Conservation (phyloP, 202 grass and related monocot species). For the Tripidium arundinaceum region DNA sequence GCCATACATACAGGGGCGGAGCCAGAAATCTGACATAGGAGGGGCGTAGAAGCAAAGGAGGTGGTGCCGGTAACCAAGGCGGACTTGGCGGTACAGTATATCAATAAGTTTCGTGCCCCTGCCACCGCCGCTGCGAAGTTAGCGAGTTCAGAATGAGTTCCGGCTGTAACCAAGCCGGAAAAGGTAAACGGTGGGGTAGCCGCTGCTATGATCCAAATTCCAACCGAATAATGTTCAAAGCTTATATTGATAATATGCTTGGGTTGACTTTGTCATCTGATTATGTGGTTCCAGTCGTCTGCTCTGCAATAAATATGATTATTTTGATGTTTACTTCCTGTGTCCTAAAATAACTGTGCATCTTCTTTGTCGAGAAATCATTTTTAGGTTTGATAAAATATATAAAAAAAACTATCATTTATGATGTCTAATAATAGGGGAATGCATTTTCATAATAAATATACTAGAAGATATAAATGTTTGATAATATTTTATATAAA, state of each 20-base stretch:
- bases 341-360: no score
- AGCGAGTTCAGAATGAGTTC: background rate
- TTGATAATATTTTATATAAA: no score
- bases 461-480: no score
- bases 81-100: background rate
- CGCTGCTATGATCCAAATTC: background rate
- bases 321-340: no score
- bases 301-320: background rate
- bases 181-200: background rate
- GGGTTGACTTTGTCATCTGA: background rate
- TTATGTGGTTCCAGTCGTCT: background rate
- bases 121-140: background rate
- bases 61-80: background rate
- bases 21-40: no score
- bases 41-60: background rate
- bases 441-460: no score
- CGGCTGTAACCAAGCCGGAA: background rate
- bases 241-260: background rate
- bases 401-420: no score
- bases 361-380: no score
- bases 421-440: no score
- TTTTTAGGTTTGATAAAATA: no score
- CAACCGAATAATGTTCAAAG: background rate
- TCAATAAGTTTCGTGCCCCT: background rate
- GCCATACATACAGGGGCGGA: no score